Base-by-base conservation (phyloP, 176 grass and related monocot genomes). In the Rhynchospora tenuis region DNA sequence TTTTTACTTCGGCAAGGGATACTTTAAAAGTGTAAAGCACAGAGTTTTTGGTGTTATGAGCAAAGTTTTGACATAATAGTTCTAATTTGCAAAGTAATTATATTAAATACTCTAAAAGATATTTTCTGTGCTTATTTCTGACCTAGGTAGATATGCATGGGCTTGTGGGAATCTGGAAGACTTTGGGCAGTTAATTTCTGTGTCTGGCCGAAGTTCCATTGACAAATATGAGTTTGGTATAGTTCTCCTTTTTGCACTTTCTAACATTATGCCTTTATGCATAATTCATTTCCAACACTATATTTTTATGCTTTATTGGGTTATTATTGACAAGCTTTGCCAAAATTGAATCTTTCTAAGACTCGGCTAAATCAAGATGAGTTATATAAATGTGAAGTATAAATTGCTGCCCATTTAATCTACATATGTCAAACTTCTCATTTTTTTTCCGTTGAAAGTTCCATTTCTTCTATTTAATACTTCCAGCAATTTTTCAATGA, bases 201-300 rank as follows among this genome's bases (percentile, higher is more conserved):
- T 85, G 64, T 98, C 92, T 81, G 95, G 95, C 3, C 91, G 75
- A 24, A 98, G 95, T 86, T 98, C 95, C 84, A 91, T 98, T 50
- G 69, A 95, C 10, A 98, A 95, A 20, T 98, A 98, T 29, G 95
- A 98, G 50, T 98, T 92, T 10, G 95, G 95, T 95, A 91, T 56
- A 88, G 22, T 31, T 12, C 84, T 87, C 9, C 9, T 73, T 6
- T n/a, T 50, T 73, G 13, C 6, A 14, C 9, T 7, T 15, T 73
- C 11, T 73, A 50, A 50, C 3, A 50, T 6, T 24, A 48, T 73
- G 50, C 45, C 20, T 24, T 50, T 17, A 14, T 73, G 10, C 20
- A 50, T 50, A 24, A 14, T 50, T 73, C 44, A 14, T 48, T 73
- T 50, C 9, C 0, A 14, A 14, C 45, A 48, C 10, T 73, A 20